A percentile compares a stretch with the other conserved stretches of the same genome.
phyloP scores from a whole-genome alignment of 352 stramenopile genomes.

The Pythium folliculosum region DNA sequence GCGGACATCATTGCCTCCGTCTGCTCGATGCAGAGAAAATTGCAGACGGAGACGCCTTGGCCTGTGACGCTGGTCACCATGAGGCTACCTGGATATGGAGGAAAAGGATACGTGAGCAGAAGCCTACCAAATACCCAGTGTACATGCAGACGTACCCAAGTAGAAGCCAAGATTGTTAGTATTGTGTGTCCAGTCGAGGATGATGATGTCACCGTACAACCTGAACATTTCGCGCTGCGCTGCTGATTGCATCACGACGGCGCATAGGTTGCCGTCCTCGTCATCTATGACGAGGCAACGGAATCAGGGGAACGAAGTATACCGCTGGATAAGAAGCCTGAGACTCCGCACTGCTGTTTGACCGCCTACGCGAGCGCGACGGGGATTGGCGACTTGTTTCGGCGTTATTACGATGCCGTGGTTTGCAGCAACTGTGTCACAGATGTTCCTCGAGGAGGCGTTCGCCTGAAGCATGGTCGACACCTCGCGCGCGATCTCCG shows the following conservation, averaged over 20 bases:
- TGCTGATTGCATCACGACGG: conserved; percentile 16
- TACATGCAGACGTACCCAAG: conserved; percentile 16
- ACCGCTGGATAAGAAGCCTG: too few species aligned
- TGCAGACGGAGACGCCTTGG: conserved; percentile 23
- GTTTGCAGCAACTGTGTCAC: background rate
- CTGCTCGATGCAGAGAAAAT: conserved; percentile 29
- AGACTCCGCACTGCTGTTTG: background rate
- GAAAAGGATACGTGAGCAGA: too few species aligned
- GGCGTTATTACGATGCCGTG: too few species aligned
- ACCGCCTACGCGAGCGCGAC: background rate
- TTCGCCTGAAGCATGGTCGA: background rate
- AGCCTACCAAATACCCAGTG: background rate
- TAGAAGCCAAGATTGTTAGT: conserved; percentile 30
- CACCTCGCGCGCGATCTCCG: background rate
- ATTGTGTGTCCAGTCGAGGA: conserved; percentile 31
- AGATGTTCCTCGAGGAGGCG: background rate
- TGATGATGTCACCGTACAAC: conserved; percentile 21
- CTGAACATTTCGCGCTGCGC: conserved; percentile 13
- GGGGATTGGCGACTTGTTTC: too few species aligned
- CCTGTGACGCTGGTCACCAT: conserved; percentile 25
- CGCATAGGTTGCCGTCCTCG: conserved; percentile 1
- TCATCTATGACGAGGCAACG: conserved; percentile 2
- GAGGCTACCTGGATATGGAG: background rate
- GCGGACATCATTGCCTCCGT: conserved; percentile 21
- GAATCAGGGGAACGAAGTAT: background rate